Evolutionary conservation across 2,329 filamentous ascomycete genomes (phyloP).

Genomic region (Alternaria infectoria): DNA sequence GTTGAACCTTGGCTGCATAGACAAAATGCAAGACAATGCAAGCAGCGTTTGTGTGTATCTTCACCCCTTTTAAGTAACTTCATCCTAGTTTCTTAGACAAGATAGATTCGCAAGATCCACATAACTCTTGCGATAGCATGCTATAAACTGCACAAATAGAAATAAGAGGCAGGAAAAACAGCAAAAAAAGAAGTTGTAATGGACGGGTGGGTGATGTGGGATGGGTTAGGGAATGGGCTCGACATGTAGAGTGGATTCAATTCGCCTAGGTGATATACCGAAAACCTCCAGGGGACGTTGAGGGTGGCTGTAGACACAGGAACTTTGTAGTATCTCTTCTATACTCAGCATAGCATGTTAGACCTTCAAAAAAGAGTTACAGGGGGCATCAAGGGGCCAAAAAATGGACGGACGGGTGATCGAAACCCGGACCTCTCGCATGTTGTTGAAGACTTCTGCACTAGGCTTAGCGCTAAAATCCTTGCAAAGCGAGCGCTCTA

Average conservation of each 20-base stretch:
- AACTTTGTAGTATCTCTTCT: too few relatives aligned
- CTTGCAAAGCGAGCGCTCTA: constrained; percentile 50
- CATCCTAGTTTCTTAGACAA: neutral
- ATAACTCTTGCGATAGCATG: neutral
- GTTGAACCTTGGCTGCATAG: neutral
- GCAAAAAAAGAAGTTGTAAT: neutral
- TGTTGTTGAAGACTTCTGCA: constrained; percentile 1
- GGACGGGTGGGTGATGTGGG: neutral
- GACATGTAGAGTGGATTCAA: neutral
- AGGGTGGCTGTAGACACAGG: too few relatives aligned
- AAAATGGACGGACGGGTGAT: too few relatives aligned
- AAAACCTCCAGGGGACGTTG: too few relatives aligned
- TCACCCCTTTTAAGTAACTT: neutral
- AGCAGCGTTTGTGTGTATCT: neutral
- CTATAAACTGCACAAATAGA: neutral
- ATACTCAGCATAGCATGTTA: too few relatives aligned
- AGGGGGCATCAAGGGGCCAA: too few relatives aligned
- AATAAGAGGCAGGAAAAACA: neutral
- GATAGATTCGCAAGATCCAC: fast-evolving
- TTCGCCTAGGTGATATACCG: too few relatives aligned
- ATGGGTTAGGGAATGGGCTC: neutral
- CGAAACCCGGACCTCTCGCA: too few relatives aligned
- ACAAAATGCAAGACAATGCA: neutral
- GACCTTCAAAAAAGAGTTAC: too few relatives aligned
- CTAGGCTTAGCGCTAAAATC: too few relatives aligned